Conservation (phyloP, 306 rosid species). For the Fagus crenata region DNA sequence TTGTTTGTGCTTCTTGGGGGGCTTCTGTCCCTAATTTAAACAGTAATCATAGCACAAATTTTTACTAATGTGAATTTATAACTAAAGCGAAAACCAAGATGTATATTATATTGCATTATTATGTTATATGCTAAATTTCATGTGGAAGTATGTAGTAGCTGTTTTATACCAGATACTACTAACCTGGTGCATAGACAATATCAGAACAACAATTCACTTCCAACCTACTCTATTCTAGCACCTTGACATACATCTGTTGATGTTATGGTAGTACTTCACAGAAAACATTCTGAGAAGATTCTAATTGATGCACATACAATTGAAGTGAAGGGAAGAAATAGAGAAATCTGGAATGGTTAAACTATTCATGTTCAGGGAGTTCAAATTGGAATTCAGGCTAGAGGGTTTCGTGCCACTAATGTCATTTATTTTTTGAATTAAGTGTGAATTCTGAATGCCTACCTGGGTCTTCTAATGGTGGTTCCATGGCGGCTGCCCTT, state of each 20-base stretch:
- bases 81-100: not conserved
- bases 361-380: constrained; percentile 15
- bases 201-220: not conserved
- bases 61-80: constrained; percentile 18
- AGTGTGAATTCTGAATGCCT: constrained; percentile 22
- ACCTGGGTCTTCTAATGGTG: constrained; percentile 70
- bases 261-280: not conserved
- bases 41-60: constrained; percentile 26
- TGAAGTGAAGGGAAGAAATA: constrained; percentile 19
- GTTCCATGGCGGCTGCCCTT: constrained; percentile 51
- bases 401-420: constrained; percentile 5
- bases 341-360: constrained; percentile 19
- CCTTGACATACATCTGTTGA: not conserved
- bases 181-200: constrained; percentile 12
- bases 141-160: not conserved
- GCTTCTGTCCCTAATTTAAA: constrained; percentile 54
- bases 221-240: not conserved
- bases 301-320: not conserved
- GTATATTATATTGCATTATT: not conserved
- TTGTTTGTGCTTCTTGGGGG: constrained; percentile 53
- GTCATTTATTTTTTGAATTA: constrained; percentile 7
- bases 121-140: not conserved
- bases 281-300: not conserved
- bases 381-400: constrained; percentile 18
- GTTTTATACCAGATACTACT: not conserved